phyloP scores from a whole-genome alignment of 305 asterid species.

The Ruellia speciosa region DNA sequence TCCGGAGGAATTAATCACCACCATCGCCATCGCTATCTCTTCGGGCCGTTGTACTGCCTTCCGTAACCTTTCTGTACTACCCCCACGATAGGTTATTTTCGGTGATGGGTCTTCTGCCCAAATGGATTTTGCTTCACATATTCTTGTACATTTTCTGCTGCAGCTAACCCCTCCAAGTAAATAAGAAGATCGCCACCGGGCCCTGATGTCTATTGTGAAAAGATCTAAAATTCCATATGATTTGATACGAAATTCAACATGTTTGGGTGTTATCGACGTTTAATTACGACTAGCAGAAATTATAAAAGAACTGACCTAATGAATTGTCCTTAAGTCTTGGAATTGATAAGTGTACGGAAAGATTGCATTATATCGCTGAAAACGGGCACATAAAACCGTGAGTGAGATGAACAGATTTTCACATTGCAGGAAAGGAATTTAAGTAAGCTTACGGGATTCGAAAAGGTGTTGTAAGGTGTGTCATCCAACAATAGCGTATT shows the following conservation, averaged over 20 bases:
- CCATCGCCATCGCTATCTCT: not conserved
- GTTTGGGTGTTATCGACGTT: too few species aligned
- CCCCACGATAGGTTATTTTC: constrained; percentile 70
- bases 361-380: constrained; percentile 70
- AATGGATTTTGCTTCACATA: constrained; percentile 66
- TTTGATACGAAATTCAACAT: too few species aligned
- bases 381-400: constrained; percentile 6
- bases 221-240: too few species aligned
- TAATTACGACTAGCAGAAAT: not conserved
- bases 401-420: too few species aligned
- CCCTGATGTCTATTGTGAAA: constrained; percentile 26
- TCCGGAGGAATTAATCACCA: not conserved
- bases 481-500: constrained; percentile 84
- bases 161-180: constrained; percentile 62
- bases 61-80: constrained; percentile 54
- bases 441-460: constrained; percentile 67
- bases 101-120: constrained; percentile 73
- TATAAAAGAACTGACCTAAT: constrained; percentile 50
- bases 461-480: constrained; percentile 71
- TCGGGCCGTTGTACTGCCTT: constrained; percentile 43
- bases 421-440: not conserved
- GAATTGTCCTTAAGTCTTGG: constrained; percentile 50
- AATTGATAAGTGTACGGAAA: constrained; percentile 57
- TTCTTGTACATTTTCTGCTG: constrained; percentile 63
- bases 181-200: constrained; percentile 75